Evolutionary conservation across 352 stramenopile species (phyloP).

Genomic region (Pythium folliculosum): DNA sequence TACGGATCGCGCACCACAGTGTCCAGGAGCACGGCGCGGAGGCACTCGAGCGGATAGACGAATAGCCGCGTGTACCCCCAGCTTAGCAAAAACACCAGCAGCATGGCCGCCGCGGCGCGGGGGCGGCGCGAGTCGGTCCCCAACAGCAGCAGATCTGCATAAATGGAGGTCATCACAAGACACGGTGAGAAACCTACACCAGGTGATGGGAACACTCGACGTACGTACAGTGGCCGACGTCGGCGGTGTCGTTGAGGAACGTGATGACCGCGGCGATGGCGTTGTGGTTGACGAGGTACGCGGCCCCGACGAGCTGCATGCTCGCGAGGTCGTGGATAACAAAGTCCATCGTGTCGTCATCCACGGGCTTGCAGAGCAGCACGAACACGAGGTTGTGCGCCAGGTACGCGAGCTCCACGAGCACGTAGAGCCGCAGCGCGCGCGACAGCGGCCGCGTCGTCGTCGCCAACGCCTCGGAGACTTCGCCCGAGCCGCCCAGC

Average conservation of each 20-base stretch:
- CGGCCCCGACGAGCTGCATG: constrained; percentile 45
- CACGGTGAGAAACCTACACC: not conserved
- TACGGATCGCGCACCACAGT: not conserved
- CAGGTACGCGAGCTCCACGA: constrained; percentile 47
- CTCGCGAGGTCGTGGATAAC: constrained; percentile 44
- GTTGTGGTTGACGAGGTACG: constrained; percentile 47
- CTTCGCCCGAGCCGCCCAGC: not conserved
- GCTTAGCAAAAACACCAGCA: constrained; percentile 24
- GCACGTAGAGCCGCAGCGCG: constrained; percentile 39
- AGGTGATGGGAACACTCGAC: not conserved
- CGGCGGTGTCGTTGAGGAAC: constrained; percentile 47
- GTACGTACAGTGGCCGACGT: constrained; percentile 43
- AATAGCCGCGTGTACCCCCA: constrained; percentile 34
- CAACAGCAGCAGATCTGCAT: not conserved
- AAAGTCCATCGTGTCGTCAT: constrained; percentile 50
- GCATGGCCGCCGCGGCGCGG: constrained; percentile 19
- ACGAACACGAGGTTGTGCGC: constrained; percentile 46
- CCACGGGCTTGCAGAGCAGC: constrained; percentile 44
- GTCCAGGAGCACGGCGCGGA: constrained; percentile 16
- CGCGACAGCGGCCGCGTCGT: constrained; percentile 9
- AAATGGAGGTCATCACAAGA: not conserved
- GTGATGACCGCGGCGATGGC: constrained; percentile 38
- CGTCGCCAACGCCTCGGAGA: not conserved
- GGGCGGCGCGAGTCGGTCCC: not conserved
- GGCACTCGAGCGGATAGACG: constrained; percentile 32